A percentile compares a stretch with the other conserved stretches of the same genome.
Conservation (phyloP, 176 grass and related monocot species). For the Poa pratensis region DNA sequence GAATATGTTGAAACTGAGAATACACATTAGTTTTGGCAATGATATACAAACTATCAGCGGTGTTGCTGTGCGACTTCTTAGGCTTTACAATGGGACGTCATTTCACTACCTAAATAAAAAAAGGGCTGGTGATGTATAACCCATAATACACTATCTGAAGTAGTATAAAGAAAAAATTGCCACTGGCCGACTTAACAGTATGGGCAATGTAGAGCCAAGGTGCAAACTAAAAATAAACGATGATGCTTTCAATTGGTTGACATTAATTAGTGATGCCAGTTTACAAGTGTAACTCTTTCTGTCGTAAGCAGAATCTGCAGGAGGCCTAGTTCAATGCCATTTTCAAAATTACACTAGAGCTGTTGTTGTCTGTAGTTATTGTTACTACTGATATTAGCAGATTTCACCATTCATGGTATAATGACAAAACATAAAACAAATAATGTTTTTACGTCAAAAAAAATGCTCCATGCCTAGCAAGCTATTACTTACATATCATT, state of each 20-base stretch:
- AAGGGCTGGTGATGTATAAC: neutral
- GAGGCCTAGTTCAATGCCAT: neutral
- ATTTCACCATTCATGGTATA: neutral
- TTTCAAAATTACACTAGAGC: neutral
- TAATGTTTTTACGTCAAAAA: neutral
- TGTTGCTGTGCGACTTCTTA: neutral
- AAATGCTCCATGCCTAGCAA: neutral
- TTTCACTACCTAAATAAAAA: neutral
- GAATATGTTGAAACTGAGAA: neutral
- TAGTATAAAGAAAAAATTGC: neutral
- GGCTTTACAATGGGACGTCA: neutral
- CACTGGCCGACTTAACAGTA: neutral
- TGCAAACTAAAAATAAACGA: neutral
- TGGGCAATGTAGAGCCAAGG: neutral
- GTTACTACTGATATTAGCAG: neutral
- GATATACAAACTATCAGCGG: neutral
- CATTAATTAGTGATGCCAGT: neutral
- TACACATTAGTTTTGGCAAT: neutral
- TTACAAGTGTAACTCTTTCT: neutral
- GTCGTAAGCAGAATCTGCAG: neutral
- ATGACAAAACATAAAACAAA: neutral
- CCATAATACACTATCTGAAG: neutral
- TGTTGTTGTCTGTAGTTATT: neutral
- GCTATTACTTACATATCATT: neutral
- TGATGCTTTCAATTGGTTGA: neutral